Evolutionary conservation across 345 rosid species (phyloP).

Genomic region (Populus pruinosa): DNA sequence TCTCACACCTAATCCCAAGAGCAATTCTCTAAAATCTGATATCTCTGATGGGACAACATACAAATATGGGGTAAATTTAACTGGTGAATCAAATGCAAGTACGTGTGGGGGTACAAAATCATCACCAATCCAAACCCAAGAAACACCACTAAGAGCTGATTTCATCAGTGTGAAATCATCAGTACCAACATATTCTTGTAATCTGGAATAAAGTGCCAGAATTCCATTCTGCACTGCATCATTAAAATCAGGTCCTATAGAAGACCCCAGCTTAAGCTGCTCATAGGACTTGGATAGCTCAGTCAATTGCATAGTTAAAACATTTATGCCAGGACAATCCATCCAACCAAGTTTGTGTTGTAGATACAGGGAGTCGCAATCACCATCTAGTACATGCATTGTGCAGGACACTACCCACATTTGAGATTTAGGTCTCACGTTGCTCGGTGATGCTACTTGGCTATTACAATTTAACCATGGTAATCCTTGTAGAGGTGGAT

Average conservation of each 20-base stretch:
- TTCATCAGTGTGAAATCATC: conserved; percentile 56
- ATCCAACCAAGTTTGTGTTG: conserved; percentile 82
- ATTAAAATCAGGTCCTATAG: conserved; percentile 44
- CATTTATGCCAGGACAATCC: conserved; percentile 47
- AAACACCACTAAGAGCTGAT: conserved; percentile 61
- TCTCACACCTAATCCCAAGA: conserved; percentile 73
- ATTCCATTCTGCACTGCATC: conserved; percentile 61
- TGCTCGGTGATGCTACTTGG: conserved; percentile 63
- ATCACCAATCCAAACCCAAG: conserved; percentile 96
- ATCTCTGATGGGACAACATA: conserved; percentile 97
- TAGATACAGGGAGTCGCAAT: conserved; percentile 55
- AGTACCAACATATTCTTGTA: conserved; percentile 58
- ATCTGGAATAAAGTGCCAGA: conserved; percentile 52
- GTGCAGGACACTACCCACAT: conserved; percentile 73
- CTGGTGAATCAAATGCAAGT: conserved; percentile 97
- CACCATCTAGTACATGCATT: conserved; percentile 74
- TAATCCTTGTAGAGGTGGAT: conserved; percentile 70
- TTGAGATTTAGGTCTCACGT: conserved; percentile 82
- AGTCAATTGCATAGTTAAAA: conserved; percentile 59
- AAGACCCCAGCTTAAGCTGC: conserved; percentile 49
- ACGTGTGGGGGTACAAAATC: conserved; percentile 72
- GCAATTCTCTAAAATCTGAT: conserved; percentile 71
- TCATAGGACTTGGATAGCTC: conserved; percentile 68
- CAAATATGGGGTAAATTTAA: conserved; percentile 83
- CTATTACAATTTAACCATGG: conserved; percentile 73